These are phyloP conservation scores for Puccinia triticina DNA, from an alignment of 1,284 basidiomycete species.

Conservation along the genomic window DNA sequence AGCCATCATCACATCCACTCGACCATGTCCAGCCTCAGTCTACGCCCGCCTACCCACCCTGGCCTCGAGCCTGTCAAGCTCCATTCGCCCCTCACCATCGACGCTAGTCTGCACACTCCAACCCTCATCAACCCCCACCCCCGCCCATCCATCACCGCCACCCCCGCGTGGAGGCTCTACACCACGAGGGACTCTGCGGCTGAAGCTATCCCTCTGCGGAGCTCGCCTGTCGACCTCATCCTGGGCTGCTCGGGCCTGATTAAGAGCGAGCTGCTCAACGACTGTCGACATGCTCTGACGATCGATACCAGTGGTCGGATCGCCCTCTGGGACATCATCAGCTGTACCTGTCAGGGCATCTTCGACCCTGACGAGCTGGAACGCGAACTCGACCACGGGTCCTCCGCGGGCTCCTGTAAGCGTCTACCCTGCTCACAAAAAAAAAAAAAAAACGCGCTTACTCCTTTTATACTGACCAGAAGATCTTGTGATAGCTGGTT, in stretches of 20 bases:
- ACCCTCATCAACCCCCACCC: neutral
- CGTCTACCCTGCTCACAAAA: neutral
- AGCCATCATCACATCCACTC: conserved; percentile 12
- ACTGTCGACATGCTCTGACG: conserved; percentile 86
- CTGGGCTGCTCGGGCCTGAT: conserved; percentile 80
- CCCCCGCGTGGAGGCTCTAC: conserved; percentile 61
- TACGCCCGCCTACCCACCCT: neutral
- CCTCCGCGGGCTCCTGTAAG: conserved; percentile 21
- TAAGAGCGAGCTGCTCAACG: conserved; percentile 71
- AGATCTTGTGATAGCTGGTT: conserved; percentile 7
- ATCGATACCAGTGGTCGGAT: conserved; percentile 83
- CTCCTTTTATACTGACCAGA: neutral
- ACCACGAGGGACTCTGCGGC: conserved; percentile 79
- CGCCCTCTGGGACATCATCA: conserved; percentile 88
- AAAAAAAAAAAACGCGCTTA: neutral
- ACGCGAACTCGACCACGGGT: conserved; percentile 20
- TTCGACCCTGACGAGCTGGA: conserved; percentile 70
- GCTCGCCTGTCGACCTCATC: conserved; percentile 72
- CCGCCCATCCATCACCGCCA: conserved; percentile 13
- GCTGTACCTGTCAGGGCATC: conserved; percentile 74
- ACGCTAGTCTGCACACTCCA: conserved; percentile 17
- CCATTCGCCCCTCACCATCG: conserved; percentile 20
- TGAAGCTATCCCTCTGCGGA: conserved; percentile 72
- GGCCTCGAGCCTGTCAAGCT: conserved; percentile 14
- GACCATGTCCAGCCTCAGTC: neutral